These are phyloP conservation scores for Calendula officinalis DNA, from an alignment of 129 eudicot genomes.

Conservation along the genomic window DNA sequence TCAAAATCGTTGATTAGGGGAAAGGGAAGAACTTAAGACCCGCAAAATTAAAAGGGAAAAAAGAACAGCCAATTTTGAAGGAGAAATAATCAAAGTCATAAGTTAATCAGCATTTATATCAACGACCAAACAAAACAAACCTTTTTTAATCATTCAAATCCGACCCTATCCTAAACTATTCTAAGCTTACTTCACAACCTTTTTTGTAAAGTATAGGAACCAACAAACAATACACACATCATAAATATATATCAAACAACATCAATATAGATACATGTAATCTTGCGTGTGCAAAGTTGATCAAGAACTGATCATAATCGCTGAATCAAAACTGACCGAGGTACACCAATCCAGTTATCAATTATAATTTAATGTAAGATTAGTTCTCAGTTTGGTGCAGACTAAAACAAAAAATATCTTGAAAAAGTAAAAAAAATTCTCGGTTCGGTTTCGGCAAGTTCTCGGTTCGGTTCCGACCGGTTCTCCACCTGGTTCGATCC, in stretches of 20 bases:
- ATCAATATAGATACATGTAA: too few species aligned
- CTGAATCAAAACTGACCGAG: too few species aligned
- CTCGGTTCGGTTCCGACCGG: too few species aligned
- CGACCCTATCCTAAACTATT: slow-evolving; percentile 12
- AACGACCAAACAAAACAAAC: slow-evolving; percentile 16
- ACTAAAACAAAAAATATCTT: too few species aligned
- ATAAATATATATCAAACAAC: not conserved
- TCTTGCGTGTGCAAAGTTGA: too few species aligned
- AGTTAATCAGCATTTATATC: slow-evolving; percentile 40
- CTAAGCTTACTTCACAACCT: slow-evolving; percentile 17
- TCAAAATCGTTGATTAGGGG: slow-evolving; percentile 25
- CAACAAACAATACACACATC: not conserved
- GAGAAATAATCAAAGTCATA: slow-evolving; percentile 47
- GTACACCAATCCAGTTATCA: too few species aligned
- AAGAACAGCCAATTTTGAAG: slow-evolving; percentile 38
- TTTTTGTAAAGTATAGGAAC: slow-evolving; percentile 10
- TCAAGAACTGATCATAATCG: too few species aligned
- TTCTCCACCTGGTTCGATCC: too few species aligned
- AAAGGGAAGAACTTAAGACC: slow-evolving; percentile 19
- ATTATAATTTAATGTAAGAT: too few species aligned
- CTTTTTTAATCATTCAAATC: slow-evolving; percentile 14
- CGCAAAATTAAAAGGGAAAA: not conserved
- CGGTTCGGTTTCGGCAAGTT: too few species aligned
- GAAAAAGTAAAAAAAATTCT: too few species aligned
- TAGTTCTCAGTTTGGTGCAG: too few species aligned